phyloP scores from a whole-genome alignment of 2,329 filamentous ascomycete species.

The Atkinsonella texensis region DNA sequence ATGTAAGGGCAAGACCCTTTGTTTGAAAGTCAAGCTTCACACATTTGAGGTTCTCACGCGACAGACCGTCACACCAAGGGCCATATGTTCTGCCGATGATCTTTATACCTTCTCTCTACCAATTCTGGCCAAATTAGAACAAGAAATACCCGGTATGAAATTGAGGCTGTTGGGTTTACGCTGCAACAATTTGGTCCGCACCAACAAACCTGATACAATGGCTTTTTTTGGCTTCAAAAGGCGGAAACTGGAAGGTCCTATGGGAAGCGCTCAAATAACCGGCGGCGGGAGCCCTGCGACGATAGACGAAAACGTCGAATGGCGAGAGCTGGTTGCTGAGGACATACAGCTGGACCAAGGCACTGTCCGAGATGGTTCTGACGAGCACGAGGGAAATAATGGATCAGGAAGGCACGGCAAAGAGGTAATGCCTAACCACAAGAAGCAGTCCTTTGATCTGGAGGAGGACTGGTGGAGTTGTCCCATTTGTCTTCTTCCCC shows the following conservation, averaged over 20 bases:
- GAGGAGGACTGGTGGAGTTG: constrained; percentile 63
- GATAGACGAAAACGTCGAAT: constrained; percentile 31
- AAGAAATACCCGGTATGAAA: constrained; percentile 68
- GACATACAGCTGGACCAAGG: constrained; percentile 11
- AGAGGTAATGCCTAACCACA: constrained; percentile 37
- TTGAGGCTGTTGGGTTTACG: constrained; percentile 79
- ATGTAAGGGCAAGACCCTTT: constrained; percentile 82
- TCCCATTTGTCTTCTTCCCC: constrained; percentile 72
- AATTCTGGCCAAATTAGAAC: constrained; percentile 73
- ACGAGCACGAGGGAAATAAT: not conserved
- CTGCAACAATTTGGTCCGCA: constrained; percentile 77
- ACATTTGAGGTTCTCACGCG: constrained; percentile 86
- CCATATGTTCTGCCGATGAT: constrained; percentile 64
- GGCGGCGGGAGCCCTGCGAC: constrained; percentile 22
- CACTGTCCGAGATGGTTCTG: not conserved
- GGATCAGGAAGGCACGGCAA: constrained; percentile 30
- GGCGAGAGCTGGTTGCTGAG: constrained; percentile 58
- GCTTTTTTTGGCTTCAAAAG: constrained; percentile 63
- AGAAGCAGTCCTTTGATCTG: constrained; percentile 15
- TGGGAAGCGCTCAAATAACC: constrained; percentile 9
- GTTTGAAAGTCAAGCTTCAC: constrained; percentile 86
- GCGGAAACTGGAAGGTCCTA: constrained; percentile 10
- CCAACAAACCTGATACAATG: constrained; percentile 65
- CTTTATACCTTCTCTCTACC: constrained; percentile 71
- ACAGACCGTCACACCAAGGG: constrained; percentile 62